Conservation (phyloP, 495 filamentous ascomycete species). For the Penicillium odoratum region DNA sequence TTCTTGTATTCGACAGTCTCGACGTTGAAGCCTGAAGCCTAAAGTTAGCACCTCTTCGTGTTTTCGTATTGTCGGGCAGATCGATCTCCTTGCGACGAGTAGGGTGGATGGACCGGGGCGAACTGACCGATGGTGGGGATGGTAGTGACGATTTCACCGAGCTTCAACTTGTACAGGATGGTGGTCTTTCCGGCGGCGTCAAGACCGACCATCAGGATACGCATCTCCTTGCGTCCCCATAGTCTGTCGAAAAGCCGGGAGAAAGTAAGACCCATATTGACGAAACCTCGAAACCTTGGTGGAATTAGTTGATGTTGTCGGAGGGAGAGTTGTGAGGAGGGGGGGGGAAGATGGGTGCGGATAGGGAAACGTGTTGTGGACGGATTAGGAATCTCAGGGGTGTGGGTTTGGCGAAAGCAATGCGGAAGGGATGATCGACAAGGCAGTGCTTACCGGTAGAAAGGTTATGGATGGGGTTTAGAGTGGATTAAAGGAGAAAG, state of each 20-base stretch:
- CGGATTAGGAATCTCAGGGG: constrained; percentile 26
- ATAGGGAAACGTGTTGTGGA: constrained; percentile 34
- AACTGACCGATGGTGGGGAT: constrained; percentile 98
- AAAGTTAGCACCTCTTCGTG: constrained; percentile 16
- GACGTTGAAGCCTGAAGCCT: constrained; percentile 88
- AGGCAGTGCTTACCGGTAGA: constrained; percentile 15
- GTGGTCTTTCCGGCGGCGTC: constrained; percentile 99
- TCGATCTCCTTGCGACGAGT: constrained; percentile 4
- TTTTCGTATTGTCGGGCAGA: background rate
- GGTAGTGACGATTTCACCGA: constrained; percentile 99
- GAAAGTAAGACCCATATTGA: constrained; percentile 90
- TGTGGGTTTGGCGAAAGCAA: constrained; percentile 11
- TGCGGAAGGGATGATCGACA: constrained; percentile 19
- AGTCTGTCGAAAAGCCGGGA: constrained; percentile 92
- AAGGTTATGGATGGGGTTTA: constrained; percentile 6
- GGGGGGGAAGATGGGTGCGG: constrained; percentile 16
- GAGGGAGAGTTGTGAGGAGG: constrained; percentile 13
- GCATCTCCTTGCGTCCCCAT: constrained; percentile 99
- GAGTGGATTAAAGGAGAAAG: constrained; percentile 18
- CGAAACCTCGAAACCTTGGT: constrained; percentile 41
- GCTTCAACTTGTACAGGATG: constrained; percentile 99
- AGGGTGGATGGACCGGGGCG: constrained; percentile 8
- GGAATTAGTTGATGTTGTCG: constrained; percentile 19
- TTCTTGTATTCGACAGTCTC: constrained; percentile 99
- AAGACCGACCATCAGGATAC: constrained; percentile 99